These are phyloP conservation scores for Trametes gibbosa DNA, from an alignment of 768 basidiomycete genomes.

Conservation along the genomic window DNA sequence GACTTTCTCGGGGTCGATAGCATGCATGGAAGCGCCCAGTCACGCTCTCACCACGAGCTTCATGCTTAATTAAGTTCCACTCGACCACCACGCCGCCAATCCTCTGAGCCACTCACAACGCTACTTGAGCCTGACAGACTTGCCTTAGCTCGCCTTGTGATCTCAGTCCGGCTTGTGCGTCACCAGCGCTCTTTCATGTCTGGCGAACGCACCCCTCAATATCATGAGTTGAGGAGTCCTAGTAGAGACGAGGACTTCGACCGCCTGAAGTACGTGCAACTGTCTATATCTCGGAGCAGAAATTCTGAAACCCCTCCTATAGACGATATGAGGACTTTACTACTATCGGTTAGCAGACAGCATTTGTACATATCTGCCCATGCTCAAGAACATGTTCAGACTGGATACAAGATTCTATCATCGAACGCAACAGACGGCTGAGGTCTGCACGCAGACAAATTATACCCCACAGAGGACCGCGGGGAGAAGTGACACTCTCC, in stretches of 20 bases:
- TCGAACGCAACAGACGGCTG: constrained; percentile 80
- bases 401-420: constrained; percentile 95
- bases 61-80: too few species aligned
- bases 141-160: neutral
- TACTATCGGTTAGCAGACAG: constrained; percentile 67
- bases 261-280: constrained; percentile 23
- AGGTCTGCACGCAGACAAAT: constrained; percentile 52
- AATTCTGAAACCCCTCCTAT: neutral
- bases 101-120: too few species aligned
- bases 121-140: neutral
- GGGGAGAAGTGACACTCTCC: constrained; percentile 47
- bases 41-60: neutral
- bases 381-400: constrained; percentile 46
- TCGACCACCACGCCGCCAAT: too few species aligned
- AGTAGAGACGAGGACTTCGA: constrained; percentile 23
- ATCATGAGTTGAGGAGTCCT: constrained; percentile 10
- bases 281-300: constrained; percentile 22
- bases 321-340: constrained; percentile 95
- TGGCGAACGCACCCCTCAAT: constrained; percentile 9
- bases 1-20: neutral
- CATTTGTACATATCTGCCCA: constrained; percentile 1
- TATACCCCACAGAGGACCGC: constrained; percentile 42
- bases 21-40: neutral
- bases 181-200: constrained; percentile 5
- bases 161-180: neutral